Evolutionary conservation across 345 rosid species (phyloP), one percentile per base, ranked within the genome.

Genomic region (Passiflora organensis): DNA sequence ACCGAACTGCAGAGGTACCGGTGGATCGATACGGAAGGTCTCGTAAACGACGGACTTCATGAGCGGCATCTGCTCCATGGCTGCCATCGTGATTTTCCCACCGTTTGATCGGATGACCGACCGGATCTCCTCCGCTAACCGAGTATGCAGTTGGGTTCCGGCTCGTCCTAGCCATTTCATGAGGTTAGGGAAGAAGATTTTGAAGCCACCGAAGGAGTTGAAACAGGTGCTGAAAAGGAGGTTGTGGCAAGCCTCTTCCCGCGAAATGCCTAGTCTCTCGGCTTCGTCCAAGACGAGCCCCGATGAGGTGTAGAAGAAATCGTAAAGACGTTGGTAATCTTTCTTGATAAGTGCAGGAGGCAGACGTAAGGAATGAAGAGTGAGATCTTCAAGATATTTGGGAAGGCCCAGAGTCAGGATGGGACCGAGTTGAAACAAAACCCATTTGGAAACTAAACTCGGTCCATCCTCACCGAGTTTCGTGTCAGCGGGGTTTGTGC

Each of bases 191-290:
- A 91, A 82, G 23, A 91, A 55, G 17, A 83, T 5, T 38, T 68
- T 88, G 76, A 91, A 72, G 15, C 98, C 98, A 5, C 95, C 98
- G 64, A 78, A 88, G 13, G 96, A 70, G 62, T 91, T 91, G 53
- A 91, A 91, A 70, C 98, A 91, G 18, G 95, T 82, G 62, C 87
- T 69, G 74, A 91, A 91, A 23, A 88, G 39, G 15, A 91, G 66
- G 55, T 91, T 91, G 67, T 91, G 95, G 62, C 82, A 69, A 0
- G 96, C 95, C 68, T 91, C 96, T 15, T 85, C 98, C 8, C 85
- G 59, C 2, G 96, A 80, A 53, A 91, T 62, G 4, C 90, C 96
- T 51, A 80, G 13, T 14, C 56, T 66, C 62, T 82, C 89, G 5
- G 95, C 98, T 50, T 87, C 93, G 13, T 66, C 82, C 20, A 80